Conservation (phyloP, 1,284 basidiomycete genomes). For the Gomphus sp. region DNA sequence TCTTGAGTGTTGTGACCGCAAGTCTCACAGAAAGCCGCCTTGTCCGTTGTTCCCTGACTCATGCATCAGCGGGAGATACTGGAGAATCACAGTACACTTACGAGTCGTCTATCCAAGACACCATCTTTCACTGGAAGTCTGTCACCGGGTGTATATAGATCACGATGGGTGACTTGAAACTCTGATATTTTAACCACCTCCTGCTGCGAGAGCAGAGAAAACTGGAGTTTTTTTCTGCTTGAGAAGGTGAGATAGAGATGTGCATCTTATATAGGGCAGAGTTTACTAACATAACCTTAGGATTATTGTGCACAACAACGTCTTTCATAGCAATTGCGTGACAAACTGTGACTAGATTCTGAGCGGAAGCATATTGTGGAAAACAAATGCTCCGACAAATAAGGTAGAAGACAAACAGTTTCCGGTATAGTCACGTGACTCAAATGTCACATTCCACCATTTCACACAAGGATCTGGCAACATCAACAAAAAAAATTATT, state of each 20-base stretch:
- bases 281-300: slow-evolving; percentile 78
- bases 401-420: too few species aligned
- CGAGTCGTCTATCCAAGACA: slow-evolving; percentile 82
- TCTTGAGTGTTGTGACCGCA: slow-evolving; percentile 90
- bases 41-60: slow-evolving; percentile 87
- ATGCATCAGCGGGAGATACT: slow-evolving; percentile 1
- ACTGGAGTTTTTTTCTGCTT: slow-evolving; percentile 87
- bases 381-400: too few species aligned
- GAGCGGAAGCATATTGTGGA: too few species aligned
- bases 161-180: slow-evolving; percentile 87
- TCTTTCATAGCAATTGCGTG: slow-evolving; percentile 63
- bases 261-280: neutral
- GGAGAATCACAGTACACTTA: slow-evolving; percentile 27
- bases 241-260: neutral
- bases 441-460: too few species aligned
- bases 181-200: slow-evolving; percentile 92
- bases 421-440: too few species aligned
- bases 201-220: slow-evolving; percentile 85
- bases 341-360: too few species aligned
- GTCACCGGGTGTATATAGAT: slow-evolving; percentile 78
- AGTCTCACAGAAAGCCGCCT: slow-evolving; percentile 88
- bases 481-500: too few species aligned
- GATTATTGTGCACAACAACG: slow-evolving; percentile 78
- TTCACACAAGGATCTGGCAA: too few species aligned
- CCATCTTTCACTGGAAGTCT: slow-evolving; percentile 84